Evolutionary conservation across 768 basidiomycete species (phyloP).

Genomic region (Boletus tylopilopsis): DNA sequence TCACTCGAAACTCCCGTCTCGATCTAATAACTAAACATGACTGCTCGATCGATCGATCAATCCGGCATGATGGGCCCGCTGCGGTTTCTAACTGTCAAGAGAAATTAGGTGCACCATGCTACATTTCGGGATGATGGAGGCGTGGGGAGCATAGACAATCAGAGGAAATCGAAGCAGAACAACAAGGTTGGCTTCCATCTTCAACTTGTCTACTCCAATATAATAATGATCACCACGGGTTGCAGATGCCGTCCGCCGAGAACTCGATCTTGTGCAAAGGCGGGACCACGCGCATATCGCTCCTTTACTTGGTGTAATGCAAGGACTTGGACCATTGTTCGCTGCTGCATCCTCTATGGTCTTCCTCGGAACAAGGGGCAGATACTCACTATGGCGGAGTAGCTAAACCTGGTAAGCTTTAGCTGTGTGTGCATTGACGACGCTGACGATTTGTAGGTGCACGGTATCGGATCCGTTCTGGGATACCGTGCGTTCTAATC

Average conservation of each 20-base stretch:
- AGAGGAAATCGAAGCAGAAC: neutral
- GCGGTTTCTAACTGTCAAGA: too few relatives aligned
- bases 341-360: neutral
- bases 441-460: neutral
- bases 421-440: neutral
- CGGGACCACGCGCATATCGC: neutral
- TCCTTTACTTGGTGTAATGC: neutral
- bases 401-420: neutral
- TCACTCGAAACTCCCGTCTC: too few relatives aligned
- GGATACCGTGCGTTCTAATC: neutral
- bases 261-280: neutral
- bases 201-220: neutral
- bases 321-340: neutral
- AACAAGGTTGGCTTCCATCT: neutral
- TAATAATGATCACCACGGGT: too few relatives aligned
- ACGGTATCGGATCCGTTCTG: neutral
- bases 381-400: neutral
- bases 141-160: neutral
- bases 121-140: neutral
- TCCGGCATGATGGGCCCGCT: too few relatives aligned
- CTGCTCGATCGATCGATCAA: too few relatives aligned
- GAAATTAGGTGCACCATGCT: too few relatives aligned
- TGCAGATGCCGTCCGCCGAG: neutral
- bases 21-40: too few relatives aligned
- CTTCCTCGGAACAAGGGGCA: neutral